Percentiles rank a stretch among this genome's conserved stretches.
phyloP scores from a whole-genome alignment of 164 flowering plant genomes.

The Cinnamomum micranthum region DNA sequence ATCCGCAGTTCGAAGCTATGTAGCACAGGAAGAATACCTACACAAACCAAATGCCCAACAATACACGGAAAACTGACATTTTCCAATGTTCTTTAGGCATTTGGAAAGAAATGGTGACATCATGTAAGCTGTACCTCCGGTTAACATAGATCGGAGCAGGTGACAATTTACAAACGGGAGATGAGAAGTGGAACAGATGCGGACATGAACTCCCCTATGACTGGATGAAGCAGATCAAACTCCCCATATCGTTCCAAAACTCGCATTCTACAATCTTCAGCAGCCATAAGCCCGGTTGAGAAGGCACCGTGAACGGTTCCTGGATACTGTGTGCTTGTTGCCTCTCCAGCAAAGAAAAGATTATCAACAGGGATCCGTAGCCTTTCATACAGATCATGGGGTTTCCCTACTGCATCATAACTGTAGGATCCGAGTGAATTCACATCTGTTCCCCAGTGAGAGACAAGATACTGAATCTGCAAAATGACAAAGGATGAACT shows the following conservation, averaged over 20 bases:
- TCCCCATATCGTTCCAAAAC: slow-evolving; percentile 77
- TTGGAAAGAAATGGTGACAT: neutral
- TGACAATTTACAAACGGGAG: slow-evolving; percentile 55
- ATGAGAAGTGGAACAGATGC: slow-evolving; percentile 65
- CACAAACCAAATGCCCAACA: neutral
- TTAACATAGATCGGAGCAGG: slow-evolving; percentile 5
- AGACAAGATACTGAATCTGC: slow-evolving; percentile 89
- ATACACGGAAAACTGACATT: neutral
- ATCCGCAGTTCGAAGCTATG: neutral
- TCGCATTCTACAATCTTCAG: slow-evolving; percentile 93
- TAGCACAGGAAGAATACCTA: neutral
- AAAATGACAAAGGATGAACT: neutral
- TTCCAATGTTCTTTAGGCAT: neutral
- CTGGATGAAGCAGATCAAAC: slow-evolving; percentile 63
- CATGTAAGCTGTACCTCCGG: neutral
- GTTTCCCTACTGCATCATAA: slow-evolving; percentile 79
- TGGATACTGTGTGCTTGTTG: slow-evolving; percentile 66
- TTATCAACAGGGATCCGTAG: slow-evolving; percentile 85
- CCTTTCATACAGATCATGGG: slow-evolving; percentile 82
- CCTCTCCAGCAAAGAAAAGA: slow-evolving; percentile 97
- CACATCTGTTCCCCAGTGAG: slow-evolving; percentile 84
- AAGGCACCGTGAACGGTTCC: slow-evolving; percentile 97
- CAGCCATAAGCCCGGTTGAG: slow-evolving; percentile 90
- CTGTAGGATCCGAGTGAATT: slow-evolving; percentile 88
- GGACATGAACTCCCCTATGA: slow-evolving; percentile 42